Evolutionary conservation across 2,329 filamentous ascomycete genomes (phyloP), one percentile per base, ranked within the genome.

Genomic region (Chrysoporthe deuterocubensis): DNA sequence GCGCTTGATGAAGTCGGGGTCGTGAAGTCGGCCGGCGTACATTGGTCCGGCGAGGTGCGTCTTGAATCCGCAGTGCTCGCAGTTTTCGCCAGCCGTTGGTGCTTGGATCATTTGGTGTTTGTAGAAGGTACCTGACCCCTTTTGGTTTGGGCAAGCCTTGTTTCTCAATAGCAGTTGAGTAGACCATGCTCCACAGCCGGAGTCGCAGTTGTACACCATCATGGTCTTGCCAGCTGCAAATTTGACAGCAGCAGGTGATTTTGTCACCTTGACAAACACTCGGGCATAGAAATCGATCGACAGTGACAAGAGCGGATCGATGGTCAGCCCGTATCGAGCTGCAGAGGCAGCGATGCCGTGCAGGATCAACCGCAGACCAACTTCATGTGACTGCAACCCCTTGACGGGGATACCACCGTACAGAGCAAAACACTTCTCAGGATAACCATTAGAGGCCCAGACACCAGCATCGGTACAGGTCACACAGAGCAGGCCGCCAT

Each of bases 401-500:
- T 97, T 97, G 69, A 95, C 81, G 0, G 96, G 93, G 18, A 94
- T 82, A 44, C 96, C 96, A 3, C 96, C 96, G 75, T 99, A 99
- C n/a, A 97, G 84, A 1, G 95, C 90, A 77, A 90, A 99, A 3
- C 93, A 89, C 82, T 99, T 99, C 78, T 99, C 96, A 1, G 92
- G 90, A 76, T 98, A 99, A 66, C 94, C 93, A 73, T 93, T 92
- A 0, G 95, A 97, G 1, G 95, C 95, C 86, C 94, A 99, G 2
- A 99, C 93, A 11, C 92, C 94, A 11, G 95, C 94, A 78, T 99
- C 96, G 0, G 96, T 99, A 79, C 96, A 99, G 1, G 96, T 99
- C 5, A 99, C 92, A 77, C 94, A 97, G 4, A 99, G 85, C 50
- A 99, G 84, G 4, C 96, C 96, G 1, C 95, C 95, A 73, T 97